Base-by-base conservation (phyloP, 1,284 basidiomycete species). In the Coriolopsis trogii region DNA sequence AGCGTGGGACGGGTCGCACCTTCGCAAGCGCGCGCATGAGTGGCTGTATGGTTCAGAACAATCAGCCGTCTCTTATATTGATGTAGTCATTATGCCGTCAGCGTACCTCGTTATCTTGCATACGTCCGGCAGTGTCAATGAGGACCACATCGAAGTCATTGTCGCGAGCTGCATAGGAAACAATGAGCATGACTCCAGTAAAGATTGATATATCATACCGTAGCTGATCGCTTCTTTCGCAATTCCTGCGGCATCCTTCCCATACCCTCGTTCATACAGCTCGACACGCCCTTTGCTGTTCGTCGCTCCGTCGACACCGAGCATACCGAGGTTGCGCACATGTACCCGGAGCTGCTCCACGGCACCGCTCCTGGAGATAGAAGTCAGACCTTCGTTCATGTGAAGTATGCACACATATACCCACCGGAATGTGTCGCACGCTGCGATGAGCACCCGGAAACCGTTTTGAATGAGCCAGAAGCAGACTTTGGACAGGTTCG, bases 401-500 rank as follows among this genome's bases (percentile, higher is more conserved):
- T 30, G 15, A 16, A 28, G 20, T 12, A 34, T 30, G 28, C 47
- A 53, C 38, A 8, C 8, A 73, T 78, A 45, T 55, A 85, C 42
- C 16, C 23, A 44, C 80, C 95, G 79, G 78, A 99, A 99, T 3
- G 97, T 99, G 70, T 99, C 97, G 67, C 97, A 99, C 10, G 97
- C 97, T 23, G 97, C 97, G 62, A 99, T 98, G 58, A 99, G 79
- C 18, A 99, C 96, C 25, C 90, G 81, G 36, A 96, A 72, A 8
- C 89, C 88, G 66, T 99, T 99, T 73, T 99, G 96, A 41, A 99
- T 86, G 18, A 99, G 79, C 97, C 97, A 99, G 75, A 99, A 99
- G 72, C 94, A 96, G 42, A 99, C 96, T 74, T 99, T 99, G 46
- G 91, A 93, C 24, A 99, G 74, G 69, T 98, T 99, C 4, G 97